These are phyloP conservation scores for Termitomyces sp. DNA, from an alignment of 768 basidiomycete genomes.

Conservation along the genomic window DNA sequence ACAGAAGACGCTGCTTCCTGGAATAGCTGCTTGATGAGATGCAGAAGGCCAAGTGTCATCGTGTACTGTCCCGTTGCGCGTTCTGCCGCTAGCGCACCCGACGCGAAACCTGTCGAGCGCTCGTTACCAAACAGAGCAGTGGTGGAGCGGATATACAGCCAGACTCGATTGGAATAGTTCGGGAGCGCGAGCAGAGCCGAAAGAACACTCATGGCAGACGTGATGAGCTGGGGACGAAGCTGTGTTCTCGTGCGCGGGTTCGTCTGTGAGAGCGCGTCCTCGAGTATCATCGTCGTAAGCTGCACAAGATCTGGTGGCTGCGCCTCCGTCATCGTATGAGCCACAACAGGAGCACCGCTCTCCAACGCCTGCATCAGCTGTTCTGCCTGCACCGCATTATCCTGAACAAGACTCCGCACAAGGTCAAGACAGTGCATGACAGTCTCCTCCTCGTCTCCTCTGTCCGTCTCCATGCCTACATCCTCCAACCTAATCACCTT, in stretches of 20 bases:
- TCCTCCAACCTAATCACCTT: slow-evolving; percentile 57
- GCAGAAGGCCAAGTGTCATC: slow-evolving; percentile 76
- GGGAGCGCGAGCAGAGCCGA: slow-evolving; percentile 73
- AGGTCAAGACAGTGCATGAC: slow-evolving; percentile 78
- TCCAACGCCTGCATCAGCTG: slow-evolving; percentile 69
- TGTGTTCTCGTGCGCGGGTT: slow-evolving; percentile 32
- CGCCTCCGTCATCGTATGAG: slow-evolving; percentile 47
- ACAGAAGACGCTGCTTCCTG: slow-evolving; percentile 64
- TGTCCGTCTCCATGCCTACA: slow-evolving; percentile 67
- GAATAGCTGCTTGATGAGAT: slow-evolving; percentile 73
- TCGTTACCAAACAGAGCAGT: slow-evolving; percentile 71
- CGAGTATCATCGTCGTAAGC: slow-evolving; percentile 75
- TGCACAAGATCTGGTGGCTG: slow-evolving; percentile 73
- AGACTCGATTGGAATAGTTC: slow-evolving; percentile 75
- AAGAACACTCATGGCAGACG: slow-evolving; percentile 79
- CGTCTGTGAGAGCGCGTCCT: slow-evolving; percentile 66
- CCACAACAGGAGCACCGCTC: slow-evolving; percentile 46
- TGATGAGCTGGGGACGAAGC: slow-evolving; percentile 62
- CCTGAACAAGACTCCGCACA: slow-evolving; percentile 70
- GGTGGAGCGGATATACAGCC: slow-evolving; percentile 84
- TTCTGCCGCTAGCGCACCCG: slow-evolving; percentile 66
- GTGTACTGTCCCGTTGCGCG: slow-evolving; percentile 73
- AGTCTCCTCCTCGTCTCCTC: slow-evolving; percentile 55
- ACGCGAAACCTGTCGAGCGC: slow-evolving; percentile 50
- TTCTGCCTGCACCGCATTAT: slow-evolving; percentile 61